Evolutionary conservation across 768 basidiomycete species (phyloP), one percentile per base, ranked within the genome.

Genomic region (Russula dissimulans): DNA sequence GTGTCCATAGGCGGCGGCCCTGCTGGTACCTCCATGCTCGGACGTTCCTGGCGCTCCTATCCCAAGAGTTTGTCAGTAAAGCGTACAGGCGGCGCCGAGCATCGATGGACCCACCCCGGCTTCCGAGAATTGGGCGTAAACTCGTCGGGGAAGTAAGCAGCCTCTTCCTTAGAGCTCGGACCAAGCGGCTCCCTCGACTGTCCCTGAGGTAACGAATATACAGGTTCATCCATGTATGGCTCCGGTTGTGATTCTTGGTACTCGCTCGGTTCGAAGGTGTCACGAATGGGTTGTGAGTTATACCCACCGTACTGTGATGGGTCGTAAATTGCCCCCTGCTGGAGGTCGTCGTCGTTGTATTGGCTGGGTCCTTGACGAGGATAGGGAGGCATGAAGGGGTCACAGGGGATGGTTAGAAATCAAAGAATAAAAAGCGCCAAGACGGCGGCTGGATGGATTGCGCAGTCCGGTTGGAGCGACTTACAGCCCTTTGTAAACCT

Each of bases 231-330:
- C 34, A 47, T 60, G 62, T 72, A 70, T 6, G 60, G 9, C 4
- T 49, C 48, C 5, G 62, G 9, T 6, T 34, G 32, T 8, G 62
- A 66, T 7, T 57, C 65, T 31, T 44, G 65, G 60, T 67, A 73
- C 32, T 72, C 79, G 31, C 72, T 76, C 59, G 79, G 79, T 58
- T 82, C 81, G 66, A 85, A 82, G 0, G 79, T 73, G 39, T 78
- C 76, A 56, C 83, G 79, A 15, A 78, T 77, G 64, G 76, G 74
- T 46, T 70, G 64, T 36, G 67, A 61, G 60, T 66, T 62, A 67
- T 69, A 64, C 67, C 84, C 85, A 31, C 82, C 75, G 68, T 80
- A 78, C 68, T 46, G 54, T 1, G 75, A 78, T 39, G 69, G 69
- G 3, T 72, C 65, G 32, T 54, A 17, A 14, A 29, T 43, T 5